These are phyloP conservation scores for Paspalum notatum DNA, from an alignment of 176 grass and related monocot species.

Conservation along the genomic window DNA sequence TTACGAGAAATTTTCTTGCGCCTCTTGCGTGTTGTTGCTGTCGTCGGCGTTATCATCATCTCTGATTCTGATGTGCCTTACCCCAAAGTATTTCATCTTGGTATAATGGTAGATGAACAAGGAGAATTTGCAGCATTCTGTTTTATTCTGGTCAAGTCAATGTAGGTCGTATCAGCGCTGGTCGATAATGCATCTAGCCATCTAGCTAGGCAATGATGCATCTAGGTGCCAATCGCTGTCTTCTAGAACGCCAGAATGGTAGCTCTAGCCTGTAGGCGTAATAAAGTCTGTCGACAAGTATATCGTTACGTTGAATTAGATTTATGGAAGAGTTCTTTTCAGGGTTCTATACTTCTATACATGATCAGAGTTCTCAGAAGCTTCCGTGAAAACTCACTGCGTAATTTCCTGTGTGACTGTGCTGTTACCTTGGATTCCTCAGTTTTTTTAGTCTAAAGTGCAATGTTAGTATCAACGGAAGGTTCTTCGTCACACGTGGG, in stretches of 20 bases:
- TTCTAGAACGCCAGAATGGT: neutral
- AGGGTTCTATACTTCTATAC: neutral
- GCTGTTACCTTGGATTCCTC: neutral
- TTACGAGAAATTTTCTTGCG: neutral
- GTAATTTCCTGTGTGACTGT: neutral
- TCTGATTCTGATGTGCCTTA: neutral
- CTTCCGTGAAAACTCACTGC: neutral
- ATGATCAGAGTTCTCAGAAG: slow-evolving; percentile 7
- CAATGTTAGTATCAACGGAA: neutral
- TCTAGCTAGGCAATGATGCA: slow-evolving; percentile 16
- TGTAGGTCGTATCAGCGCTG: slow-evolving; percentile 3
- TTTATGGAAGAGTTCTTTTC: neutral
- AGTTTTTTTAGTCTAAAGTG: neutral
- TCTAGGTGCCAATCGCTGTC: slow-evolving; percentile 6
- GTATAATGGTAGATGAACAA: neutral
- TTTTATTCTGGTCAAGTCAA: slow-evolving; percentile 22
- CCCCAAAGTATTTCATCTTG: neutral
- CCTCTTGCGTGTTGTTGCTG: neutral
- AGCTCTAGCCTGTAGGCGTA: neutral
- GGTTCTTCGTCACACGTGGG: too few species aligned
- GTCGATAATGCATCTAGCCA: slow-evolving; percentile 14
- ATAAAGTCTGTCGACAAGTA: too few species aligned
- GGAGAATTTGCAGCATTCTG: neutral
- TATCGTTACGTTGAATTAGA: neutral
- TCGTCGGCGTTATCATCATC: too few species aligned